phyloP scores from a whole-genome alignment of 2,329 filamentous ascomycete species.

The Colletotrichum siamense region DNA sequence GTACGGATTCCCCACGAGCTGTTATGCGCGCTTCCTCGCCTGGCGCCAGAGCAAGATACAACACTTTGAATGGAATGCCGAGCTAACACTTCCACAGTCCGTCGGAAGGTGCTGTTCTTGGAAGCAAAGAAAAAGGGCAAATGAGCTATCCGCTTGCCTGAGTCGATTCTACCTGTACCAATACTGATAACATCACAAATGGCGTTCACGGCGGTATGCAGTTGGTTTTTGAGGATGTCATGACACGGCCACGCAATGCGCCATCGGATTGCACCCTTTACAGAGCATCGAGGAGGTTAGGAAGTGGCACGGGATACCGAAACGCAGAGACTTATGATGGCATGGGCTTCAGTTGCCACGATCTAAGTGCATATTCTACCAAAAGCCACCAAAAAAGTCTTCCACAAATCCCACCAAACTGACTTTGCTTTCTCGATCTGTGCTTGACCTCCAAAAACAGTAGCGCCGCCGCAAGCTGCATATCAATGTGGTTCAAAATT shows the following conservation, averaged over 20 bases:
- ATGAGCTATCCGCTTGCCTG: slow-evolving; percentile 33
- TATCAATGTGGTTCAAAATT: background rate
- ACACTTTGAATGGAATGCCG: background rate
- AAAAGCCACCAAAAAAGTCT: background rate
- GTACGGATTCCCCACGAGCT: slow-evolving; percentile 50
- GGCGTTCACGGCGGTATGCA: slow-evolving; percentile 22
- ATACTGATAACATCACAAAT: slow-evolving; percentile 21
- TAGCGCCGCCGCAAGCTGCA: background rate
- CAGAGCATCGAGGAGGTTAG: background rate
- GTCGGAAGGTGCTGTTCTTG: slow-evolving; percentile 94
- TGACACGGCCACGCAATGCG: background rate
- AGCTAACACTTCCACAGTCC: slow-evolving; percentile 61
- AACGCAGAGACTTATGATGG: background rate
- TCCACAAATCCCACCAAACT: background rate
- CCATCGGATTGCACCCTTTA: background rate
- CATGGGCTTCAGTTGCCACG: background rate
- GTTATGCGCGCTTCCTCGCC: background rate
- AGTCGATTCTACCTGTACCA: slow-evolving; percentile 17
- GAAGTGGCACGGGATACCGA: background rate
- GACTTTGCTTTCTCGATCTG: background rate
- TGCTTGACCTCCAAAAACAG: background rate
- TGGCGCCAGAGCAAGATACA: background rate
- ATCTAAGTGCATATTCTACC: slow-evolving; percentile 11
- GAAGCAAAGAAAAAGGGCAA: slow-evolving; percentile 85
- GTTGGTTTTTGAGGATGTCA: slow-evolving; percentile 9